Evolutionary conservation across 1,284 basidiomycete species (phyloP), one percentile per base, ranked within the genome.

Genomic region (Tilletia indica): DNA sequence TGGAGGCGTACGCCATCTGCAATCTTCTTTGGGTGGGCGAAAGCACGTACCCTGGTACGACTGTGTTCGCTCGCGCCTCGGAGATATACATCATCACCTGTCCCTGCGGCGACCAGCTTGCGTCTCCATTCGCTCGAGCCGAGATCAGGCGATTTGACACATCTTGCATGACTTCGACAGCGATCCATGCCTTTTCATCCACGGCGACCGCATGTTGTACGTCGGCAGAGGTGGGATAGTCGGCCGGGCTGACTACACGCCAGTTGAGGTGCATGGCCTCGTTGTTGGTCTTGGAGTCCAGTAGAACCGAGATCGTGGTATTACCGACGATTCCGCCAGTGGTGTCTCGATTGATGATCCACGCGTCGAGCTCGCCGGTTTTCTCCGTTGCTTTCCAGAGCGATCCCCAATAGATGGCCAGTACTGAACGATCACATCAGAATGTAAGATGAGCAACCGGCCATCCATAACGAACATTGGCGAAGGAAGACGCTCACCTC

Each of bases 291-390:
- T 79, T 80, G 21, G 73, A 69, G 14, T 74, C 70, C 2, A 82
- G 71, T 4, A 83, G 51, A 0, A 75, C 76, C 9, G 73, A 42
- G 12, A 72, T 68, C 4, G 82, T 54, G 3, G 74, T 58, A 3
- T 72, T 31, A n/a, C 82, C 81, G 42, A 83, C 73, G 4, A 31
- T 16, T 25, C 70, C 74, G 68, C 74, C 77, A 0, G 51, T 31
- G 0, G 34, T 14, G 67, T 83, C 82, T 48, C 79, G 73, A 63
- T 83, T 82, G 67, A 83, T 67, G 61, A 83, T 74, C 73, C 74
- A 77, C 1, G 72, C 78, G 8, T 61, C 66, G 54, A 82, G 73
- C 21, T 78, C 75, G 36, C 77, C 76, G 1, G 77, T 75, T 14
- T 72, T 69, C 19, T 78, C 76, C 25, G 66, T 56, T 49, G 74